phyloP scores from a whole-genome alignment of 192 early-diverging fungal species.

The Podila minutissima region DNA sequence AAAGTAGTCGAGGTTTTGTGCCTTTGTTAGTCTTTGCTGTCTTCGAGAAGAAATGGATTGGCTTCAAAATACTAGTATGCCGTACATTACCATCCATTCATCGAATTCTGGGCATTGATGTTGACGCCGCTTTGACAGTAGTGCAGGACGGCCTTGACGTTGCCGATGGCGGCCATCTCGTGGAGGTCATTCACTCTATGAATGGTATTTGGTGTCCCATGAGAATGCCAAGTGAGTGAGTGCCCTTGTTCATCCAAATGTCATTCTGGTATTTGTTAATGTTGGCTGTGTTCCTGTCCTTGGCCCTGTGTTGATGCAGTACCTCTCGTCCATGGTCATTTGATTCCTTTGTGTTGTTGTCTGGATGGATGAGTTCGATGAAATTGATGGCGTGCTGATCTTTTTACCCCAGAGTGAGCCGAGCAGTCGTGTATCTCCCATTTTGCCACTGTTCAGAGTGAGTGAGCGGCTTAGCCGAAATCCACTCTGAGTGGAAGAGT shows the following conservation, averaged over 20 bases:
- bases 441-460: too few relatives aligned
- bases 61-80: too few relatives aligned
- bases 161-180: conserved; percentile 72
- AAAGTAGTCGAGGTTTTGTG: not conserved
- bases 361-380: too few relatives aligned
- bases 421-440: too few relatives aligned
- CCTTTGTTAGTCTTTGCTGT: not conserved
- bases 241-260: not conserved
- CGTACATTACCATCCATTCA: conserved; percentile 70
- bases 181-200: conserved; percentile 55
- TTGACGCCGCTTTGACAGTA: conserved; percentile 73
- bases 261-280: too few relatives aligned
- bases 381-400: too few relatives aligned
- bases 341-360: not conserved
- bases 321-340: not conserved
- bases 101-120: conserved; percentile 73
- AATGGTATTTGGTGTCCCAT: not conserved
- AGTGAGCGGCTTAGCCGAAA: too few relatives aligned
- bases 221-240: not conserved
- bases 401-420: too few relatives aligned
- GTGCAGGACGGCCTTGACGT: conserved; percentile 70
- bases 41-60: not conserved
- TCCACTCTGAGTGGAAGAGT: too few relatives aligned
- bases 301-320: not conserved
- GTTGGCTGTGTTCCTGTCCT: not conserved